phyloP scores from a whole-genome alignment of 768 basidiomycete species.

The Tulasnella sp. region DNA sequence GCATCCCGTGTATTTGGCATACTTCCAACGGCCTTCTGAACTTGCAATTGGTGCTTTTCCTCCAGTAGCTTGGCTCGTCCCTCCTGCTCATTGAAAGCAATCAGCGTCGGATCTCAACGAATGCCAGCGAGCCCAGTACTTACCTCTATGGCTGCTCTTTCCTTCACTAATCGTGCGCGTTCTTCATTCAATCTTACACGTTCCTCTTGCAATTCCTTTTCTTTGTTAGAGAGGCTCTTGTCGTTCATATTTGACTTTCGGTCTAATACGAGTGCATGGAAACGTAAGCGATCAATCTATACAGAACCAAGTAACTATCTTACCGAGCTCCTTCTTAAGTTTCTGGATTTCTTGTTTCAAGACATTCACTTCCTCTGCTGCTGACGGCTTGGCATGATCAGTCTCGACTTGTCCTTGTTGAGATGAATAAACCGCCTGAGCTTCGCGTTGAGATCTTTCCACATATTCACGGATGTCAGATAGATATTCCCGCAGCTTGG shows the following conservation, averaged over 20 bases:
- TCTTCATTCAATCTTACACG: conserved; percentile 51
- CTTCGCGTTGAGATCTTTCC: conserved; percentile 29
- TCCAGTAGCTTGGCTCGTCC: conserved; percentile 49
- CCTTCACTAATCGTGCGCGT: conserved; percentile 47
- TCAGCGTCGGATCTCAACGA: background rate
- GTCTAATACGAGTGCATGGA: background rate
- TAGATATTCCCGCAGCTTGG: conserved; percentile 37
- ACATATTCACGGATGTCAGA: conserved; percentile 28
- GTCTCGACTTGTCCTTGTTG: too few relatives aligned
- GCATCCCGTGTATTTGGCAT: conserved; percentile 17
- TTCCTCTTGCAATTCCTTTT: conserved; percentile 45
- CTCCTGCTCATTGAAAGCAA: conserved; percentile 30
- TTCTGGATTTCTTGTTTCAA: background rate
- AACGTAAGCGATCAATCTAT: background rate
- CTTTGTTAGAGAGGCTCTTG: background rate
- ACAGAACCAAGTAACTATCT: background rate
- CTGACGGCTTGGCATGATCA: too few relatives aligned
- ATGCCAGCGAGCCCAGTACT: conserved; percentile 2
- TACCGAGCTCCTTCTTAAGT: conserved; percentile 5
- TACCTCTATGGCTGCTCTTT: conserved; percentile 57
- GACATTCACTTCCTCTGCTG: background rate
- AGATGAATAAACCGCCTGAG: too few relatives aligned
- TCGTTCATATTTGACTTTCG: background rate
- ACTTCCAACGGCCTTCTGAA: conserved; percentile 13
- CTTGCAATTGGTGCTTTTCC: conserved; percentile 38